A percentile compares a stretch with the other conserved stretches of the same genome.
These are phyloP conservation scores for Cubamyces lactineus DNA, from an alignment of 768 basidiomycete species.

Conservation along the genomic window DNA sequence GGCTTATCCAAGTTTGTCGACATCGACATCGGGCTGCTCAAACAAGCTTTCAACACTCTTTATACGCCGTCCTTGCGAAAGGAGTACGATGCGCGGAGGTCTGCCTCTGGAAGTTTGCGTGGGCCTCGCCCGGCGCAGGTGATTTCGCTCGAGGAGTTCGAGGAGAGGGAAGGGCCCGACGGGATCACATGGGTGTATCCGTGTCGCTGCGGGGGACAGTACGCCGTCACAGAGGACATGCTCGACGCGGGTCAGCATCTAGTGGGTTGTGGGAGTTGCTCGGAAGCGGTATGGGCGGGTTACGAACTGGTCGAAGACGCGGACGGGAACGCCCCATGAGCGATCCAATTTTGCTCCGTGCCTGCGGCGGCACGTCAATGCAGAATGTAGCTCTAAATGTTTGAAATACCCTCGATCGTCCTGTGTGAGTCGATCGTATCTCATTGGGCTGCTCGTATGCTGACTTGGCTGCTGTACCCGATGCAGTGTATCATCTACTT, in stretches of 20 bases:
- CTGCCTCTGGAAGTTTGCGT: constrained; percentile 13
- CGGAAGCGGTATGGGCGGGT: constrained; percentile 85
- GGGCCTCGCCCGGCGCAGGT: constrained; percentile 75
- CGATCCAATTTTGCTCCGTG: background rate
- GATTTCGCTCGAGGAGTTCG: constrained; percentile 77
- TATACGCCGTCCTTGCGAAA: constrained; percentile 51
- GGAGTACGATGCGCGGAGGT: constrained; percentile 48
- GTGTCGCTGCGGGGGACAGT: constrained; percentile 77
- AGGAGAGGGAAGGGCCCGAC: constrained; percentile 39
- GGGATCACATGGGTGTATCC: constrained; percentile 52
- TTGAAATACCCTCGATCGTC: too few species aligned
- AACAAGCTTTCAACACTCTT: constrained; percentile 69
- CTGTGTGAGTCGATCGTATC: too few species aligned
- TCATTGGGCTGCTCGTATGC: too few species aligned
- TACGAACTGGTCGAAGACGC: constrained; percentile 53
- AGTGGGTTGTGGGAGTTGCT: constrained; percentile 73
- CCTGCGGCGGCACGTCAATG: background rate
- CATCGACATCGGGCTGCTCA: constrained; percentile 59
- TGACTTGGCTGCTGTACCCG: too few species aligned
- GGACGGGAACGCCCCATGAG: background rate
- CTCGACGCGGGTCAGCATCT: constrained; percentile 77
- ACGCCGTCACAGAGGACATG: constrained; percentile 56
- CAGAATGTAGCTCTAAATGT: background rate
- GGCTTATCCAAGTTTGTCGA: background rate
- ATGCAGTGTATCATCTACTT: too few species aligned